Base-by-base conservation (phyloP, 2,329 filamentous ascomycete genomes). In the Magnaporthales sp. region DNA sequence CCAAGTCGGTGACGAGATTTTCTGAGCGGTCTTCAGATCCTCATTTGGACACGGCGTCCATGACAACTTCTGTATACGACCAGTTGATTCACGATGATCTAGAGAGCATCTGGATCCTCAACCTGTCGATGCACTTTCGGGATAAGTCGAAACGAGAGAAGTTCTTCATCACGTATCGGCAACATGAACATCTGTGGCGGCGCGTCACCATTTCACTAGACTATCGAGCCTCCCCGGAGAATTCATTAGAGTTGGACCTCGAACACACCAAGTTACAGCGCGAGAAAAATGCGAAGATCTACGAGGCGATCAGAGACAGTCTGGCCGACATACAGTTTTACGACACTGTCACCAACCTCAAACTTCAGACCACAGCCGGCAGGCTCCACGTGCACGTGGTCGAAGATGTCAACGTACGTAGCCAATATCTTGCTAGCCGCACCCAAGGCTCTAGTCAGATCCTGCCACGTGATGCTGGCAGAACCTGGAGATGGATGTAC, bases 51-150 rank as follows among this genome's bases (percentile, higher is more conserved):
- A 76, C 77, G 2, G 80, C 77, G 26, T 85, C 83, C 24, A 77
- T 82, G 69, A 81, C 83, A 19, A 80, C 80, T 3, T 82, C 83
- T 2, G 78, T 83, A 67, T 85, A 91, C 72, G 86, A 90, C 66
- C 80, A 82, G 65, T 81, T 86, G 72, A 84, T 97, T 70, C 87
- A 90, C 70, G 87, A 91, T 69, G 94, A 98, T 77, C 84, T 97
- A 66, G 93, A 97, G 73, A 86, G 84, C 68, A 89, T 86, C 73
- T 99, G 95, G 95, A 98, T 99, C 68, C 82, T 99, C 71, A 99
- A 99, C 74, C 84, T 98, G 68, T 97, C 93, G 78, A 97, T 99
- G 95, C 93, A 97, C 77, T 99, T 97, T 77, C 88, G 93, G 68
- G 95, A 99, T 78, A 89, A 90, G 73, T 96, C 93, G 13, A 91